phyloP scores from a whole-genome alignment of 2,329 filamentous ascomycete genomes.

The Calonectria montana region DNA sequence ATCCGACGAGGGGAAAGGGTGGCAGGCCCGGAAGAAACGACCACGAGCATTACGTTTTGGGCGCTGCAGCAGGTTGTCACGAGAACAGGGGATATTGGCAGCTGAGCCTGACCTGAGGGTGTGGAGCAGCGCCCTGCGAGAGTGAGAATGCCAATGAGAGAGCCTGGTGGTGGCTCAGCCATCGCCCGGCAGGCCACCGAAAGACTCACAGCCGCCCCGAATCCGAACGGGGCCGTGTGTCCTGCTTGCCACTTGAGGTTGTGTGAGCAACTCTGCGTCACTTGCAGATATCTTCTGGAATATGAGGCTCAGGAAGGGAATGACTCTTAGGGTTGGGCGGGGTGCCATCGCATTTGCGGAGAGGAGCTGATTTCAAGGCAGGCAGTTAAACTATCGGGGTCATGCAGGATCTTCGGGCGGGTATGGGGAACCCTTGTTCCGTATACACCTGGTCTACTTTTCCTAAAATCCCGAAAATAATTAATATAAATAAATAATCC shows the following conservation, averaged over 20 bases:
- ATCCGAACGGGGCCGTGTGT: conserved; percentile 12
- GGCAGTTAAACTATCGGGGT: neutral
- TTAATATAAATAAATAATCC: too few relatives aligned
- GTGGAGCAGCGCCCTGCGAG: conserved; percentile 18
- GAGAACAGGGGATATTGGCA: conserved; percentile 26
- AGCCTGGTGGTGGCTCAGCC: conserved; percentile 31
- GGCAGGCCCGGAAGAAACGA: neutral
- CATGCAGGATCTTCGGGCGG: conserved; percentile 24
- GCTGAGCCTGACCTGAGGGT: conserved; percentile 26
- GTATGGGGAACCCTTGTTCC: conserved; percentile 29
- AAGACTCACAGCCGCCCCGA: conserved; percentile 19
- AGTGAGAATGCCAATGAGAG: conserved; percentile 19
- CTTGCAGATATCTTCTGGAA: neutral
- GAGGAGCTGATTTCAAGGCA: neutral
- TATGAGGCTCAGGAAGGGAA: conserved; percentile 10
- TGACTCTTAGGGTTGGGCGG: neutral
- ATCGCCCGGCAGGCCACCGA: conserved; percentile 26
- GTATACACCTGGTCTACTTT: too few relatives aligned
- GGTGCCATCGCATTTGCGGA: neutral
- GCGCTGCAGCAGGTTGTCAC: conserved; percentile 22
- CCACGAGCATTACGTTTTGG: neutral
- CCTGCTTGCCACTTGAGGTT: neutral
- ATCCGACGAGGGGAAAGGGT: neutral
- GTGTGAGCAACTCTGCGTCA: neutral
- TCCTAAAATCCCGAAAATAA: too few relatives aligned